These are phyloP conservation scores for Theobroma cacao DNA, from an alignment of 345 rosid genomes.

Conservation along the genomic window DNA sequence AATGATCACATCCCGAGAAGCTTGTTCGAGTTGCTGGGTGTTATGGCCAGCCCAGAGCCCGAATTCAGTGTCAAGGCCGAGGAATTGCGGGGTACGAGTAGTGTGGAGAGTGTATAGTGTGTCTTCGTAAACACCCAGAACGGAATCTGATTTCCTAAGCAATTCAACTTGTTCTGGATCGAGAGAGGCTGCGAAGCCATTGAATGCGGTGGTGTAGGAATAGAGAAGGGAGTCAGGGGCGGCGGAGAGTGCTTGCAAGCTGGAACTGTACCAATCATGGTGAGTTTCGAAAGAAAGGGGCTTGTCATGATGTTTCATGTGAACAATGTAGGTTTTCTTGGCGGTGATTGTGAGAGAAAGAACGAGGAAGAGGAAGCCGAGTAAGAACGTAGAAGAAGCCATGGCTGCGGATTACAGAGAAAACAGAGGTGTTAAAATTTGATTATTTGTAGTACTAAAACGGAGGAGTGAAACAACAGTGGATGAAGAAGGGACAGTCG, in stretches of 20 bases:
- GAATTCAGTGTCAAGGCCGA: conserved; percentile 54
- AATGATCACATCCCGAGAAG: conserved; percentile 52
- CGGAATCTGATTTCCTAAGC: conserved; percentile 45
- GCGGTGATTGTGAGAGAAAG: conserved; percentile 18
- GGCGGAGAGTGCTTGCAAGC: conserved; percentile 50
- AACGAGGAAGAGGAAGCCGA: conserved; percentile 11
- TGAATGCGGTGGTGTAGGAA: conserved; percentile 54
- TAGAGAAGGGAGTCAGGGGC: conserved; percentile 55
- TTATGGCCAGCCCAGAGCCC: conserved; percentile 30
- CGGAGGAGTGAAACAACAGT: not conserved
- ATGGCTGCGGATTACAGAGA: not conserved
- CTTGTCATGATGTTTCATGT: conserved; percentile 57
- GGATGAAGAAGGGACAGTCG: not conserved
- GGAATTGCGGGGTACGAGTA: conserved; percentile 74
- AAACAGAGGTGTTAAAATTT: not conserved
- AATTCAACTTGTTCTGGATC: conserved; percentile 45
- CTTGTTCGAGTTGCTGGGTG: conserved; percentile 28
- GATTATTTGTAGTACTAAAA: not conserved
- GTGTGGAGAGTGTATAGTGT: conserved; percentile 72
- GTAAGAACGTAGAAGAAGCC: conserved; percentile 9
- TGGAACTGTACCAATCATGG: conserved; percentile 67
- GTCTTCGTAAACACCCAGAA: conserved; percentile 74
- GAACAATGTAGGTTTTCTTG: conserved; percentile 70
- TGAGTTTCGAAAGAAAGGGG: conserved; percentile 55
- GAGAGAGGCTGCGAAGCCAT: conserved; percentile 76